Conservation (phyloP, 306 rosid species). For the Cajanus cajan region DNA sequence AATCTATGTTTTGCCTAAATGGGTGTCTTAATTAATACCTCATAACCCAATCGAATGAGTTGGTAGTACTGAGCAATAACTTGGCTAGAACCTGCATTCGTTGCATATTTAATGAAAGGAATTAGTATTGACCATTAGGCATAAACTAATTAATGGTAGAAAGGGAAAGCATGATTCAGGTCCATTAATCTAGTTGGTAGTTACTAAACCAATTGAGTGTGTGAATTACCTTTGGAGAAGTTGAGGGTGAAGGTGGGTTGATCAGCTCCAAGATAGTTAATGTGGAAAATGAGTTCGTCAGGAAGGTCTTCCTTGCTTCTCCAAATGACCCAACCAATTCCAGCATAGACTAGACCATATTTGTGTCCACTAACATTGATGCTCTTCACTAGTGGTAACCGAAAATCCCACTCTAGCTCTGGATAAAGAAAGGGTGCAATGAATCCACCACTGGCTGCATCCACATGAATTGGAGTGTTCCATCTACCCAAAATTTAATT, state of each 20-base stretch:
- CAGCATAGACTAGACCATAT: slow-evolving; percentile 88
- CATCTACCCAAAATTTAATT: slow-evolving; percentile 45
- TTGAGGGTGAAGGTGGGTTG: slow-evolving; percentile 97
- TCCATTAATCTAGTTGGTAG: background rate
- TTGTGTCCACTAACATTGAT: slow-evolving; percentile 94
- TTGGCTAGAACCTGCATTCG: slow-evolving; percentile 81
- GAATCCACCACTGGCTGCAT: slow-evolving; percentile 95
- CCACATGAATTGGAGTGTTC: slow-evolving; percentile 95
- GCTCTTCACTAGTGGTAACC: slow-evolving; percentile 84
- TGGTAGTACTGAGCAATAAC: slow-evolving; percentile 93
- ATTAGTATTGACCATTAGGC: background rate
- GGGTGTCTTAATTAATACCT: slow-evolving; percentile 49
- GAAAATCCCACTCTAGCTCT: slow-evolving; percentile 88
- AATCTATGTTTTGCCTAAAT: background rate
- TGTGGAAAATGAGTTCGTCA: slow-evolving; percentile 94
- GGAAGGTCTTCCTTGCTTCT: slow-evolving; percentile 90
- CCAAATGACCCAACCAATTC: slow-evolving; percentile 93
- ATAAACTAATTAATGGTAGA: slow-evolving; percentile 1
- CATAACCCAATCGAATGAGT: slow-evolving; percentile 80
- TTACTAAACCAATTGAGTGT: background rate
- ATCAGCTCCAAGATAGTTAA: slow-evolving; percentile 90
- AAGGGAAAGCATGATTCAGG: background rate
- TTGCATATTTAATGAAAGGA: background rate
- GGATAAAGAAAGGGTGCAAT: slow-evolving; percentile 90
- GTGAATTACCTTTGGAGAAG: slow-evolving; percentile 72